These are phyloP conservation scores for Oxyria digyna DNA, from an alignment of 148 eudicot species.

Conservation along the genomic window DNA sequence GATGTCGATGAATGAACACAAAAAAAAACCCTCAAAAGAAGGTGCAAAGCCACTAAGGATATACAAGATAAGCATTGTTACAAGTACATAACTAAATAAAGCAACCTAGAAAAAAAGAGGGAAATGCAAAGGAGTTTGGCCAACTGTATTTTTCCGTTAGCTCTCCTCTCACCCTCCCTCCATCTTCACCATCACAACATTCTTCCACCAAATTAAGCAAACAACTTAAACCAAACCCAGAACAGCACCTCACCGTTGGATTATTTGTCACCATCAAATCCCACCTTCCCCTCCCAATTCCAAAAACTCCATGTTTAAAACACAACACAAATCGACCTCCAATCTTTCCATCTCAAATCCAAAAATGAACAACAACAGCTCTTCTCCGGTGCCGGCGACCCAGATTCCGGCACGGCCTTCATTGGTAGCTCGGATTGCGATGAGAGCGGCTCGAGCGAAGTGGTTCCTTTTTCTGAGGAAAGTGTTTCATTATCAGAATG, in stretches of 20 bases:
- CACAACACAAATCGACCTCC: not conserved
- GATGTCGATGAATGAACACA: not conserved
- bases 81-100: not conserved
- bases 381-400: not conserved
- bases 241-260: slow-evolving; percentile 27
- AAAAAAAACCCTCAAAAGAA: not conserved
- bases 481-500: slow-evolving; percentile 84
- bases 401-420: slow-evolving; percentile 17
- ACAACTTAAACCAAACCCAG: slow-evolving; percentile 3
- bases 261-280: slow-evolving; percentile 88
- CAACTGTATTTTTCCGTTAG: slow-evolving; percentile 7
- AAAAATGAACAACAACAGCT: not conserved
- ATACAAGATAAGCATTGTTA: not conserved
- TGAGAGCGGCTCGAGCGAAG: slow-evolving; percentile 67
- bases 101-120: not conserved
- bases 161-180: slow-evolving; percentile 7
- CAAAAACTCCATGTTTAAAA: slow-evolving; percentile 3
- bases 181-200: slow-evolving; percentile 2
- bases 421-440: slow-evolving; percentile 43
- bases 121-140: slow-evolving; percentile 7
- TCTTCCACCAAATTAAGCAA: slow-evolving; percentile 58
- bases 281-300: slow-evolving; percentile 38
- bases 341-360: not conserved
- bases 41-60: not conserved
- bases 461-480: slow-evolving; percentile 73